Evolutionary conservation across 768 basidiomycete species (phyloP), one percentile per base, ranked within the genome.

Genomic region (Boletus subparvulus): DNA sequence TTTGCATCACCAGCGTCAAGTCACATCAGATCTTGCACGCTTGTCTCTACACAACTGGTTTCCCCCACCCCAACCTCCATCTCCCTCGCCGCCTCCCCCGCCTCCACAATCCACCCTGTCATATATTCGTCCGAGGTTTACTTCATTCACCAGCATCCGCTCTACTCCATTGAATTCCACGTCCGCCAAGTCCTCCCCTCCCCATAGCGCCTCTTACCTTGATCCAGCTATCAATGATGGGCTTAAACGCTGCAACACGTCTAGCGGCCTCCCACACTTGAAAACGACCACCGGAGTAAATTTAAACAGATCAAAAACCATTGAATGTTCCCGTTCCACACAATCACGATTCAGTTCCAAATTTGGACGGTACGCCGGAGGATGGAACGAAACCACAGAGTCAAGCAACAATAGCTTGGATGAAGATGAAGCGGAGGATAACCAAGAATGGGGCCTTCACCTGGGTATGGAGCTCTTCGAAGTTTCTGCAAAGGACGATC

Each of bases 391-490:
- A 49, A 72, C 77, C 36, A 77, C 75, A 14, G 86, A 86, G 56
- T 80, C 79, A 48, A 85, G 82, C 66, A 86, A 83, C 68, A 86
- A 84, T 57, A 88, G 86, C 68, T 75, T 84, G 50, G 79, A 82
- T 45, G 87, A 85, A 69, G 83, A 83, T 42, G 86, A 90, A 19
- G 78, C 71, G 4, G 72, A 77, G 6, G 81, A 81, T 19, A 74
- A 75, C 4, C 75, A 75, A 40, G 88, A 88, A 67, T 91, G 89
- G 87, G 88, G 90, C 6, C 78, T 89, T 39, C 84, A 80, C 67
- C 88, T 88, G 68, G 88, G 85, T 59, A 92, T 94, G 85, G 88
- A 90, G 66, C 80, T 95, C 17, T 92, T 90, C 61, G 92, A 96
- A 69, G 92, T 96, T 19, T 94, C 92, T 43, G 89, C 94, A 51